Evolutionary conservation across 805 yeast genomes (phyloP).

Genomic region (Starmerella stigmatis): DNA sequence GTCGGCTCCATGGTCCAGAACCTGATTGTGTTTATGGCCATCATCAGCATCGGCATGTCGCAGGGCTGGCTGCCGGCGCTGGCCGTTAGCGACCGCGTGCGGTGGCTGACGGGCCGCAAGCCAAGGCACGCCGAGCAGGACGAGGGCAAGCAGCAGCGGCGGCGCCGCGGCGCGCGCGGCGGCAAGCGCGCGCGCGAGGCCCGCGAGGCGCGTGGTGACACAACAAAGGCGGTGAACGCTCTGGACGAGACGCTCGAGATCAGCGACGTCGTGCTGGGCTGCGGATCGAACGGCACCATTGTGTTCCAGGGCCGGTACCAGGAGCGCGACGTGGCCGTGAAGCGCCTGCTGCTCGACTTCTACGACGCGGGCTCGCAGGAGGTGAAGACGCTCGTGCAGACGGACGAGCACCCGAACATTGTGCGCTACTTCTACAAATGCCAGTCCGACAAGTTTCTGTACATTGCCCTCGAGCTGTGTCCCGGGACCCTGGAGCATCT

Average conservation of each 20-base stretch:
- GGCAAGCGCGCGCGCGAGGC: slow-evolving; percentile 33
- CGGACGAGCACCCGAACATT: slow-evolving; percentile 95
- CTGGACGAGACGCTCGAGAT: slow-evolving; percentile 31
- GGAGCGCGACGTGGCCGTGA: slow-evolving; percentile 89
- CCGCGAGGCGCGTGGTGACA: not conserved
- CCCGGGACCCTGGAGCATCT: slow-evolving; percentile 81
- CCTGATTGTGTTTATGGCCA: not conserved
- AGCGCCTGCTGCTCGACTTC: slow-evolving; percentile 84
- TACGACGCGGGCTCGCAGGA: slow-evolving; percentile 92
- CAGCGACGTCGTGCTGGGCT: slow-evolving; percentile 72
- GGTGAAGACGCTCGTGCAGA: slow-evolving; percentile 74
- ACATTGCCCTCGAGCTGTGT: slow-evolving; percentile 88
- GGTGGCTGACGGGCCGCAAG: not conserved
- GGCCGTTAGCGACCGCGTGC: slow-evolving; percentile 3
- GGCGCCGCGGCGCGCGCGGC: slow-evolving; percentile 81
- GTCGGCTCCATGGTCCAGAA: not conserved
- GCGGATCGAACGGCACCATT: slow-evolving; percentile 94
- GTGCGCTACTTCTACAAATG: slow-evolving; percentile 90
- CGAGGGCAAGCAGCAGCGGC: slow-evolving; percentile 42
- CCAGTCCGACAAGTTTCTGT: slow-evolving; percentile 72
- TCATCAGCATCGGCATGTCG: slow-evolving; percentile 1
- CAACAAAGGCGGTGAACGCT: no score
- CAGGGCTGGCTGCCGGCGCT: slow-evolving; percentile 14
- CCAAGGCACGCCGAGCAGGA: not conserved
- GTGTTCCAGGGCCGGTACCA: slow-evolving; percentile 87